These are phyloP conservation scores for Ogataea henricii DNA, from an alignment of 805 yeast genomes.

Conservation along the genomic window DNA sequence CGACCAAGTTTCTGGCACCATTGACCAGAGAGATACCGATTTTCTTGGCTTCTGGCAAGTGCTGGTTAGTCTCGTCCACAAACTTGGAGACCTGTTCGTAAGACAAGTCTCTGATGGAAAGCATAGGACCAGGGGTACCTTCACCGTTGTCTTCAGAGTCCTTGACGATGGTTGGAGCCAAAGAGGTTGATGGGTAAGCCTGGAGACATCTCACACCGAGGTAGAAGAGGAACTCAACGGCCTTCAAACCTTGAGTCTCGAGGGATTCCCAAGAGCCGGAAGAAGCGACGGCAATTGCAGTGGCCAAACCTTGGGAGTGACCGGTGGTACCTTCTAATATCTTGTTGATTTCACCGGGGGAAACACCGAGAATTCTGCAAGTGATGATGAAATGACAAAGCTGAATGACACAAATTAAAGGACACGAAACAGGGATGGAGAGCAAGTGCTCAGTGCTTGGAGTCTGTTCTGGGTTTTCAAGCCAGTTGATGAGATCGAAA, in stretches of 20 bases:
- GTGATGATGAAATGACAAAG: conserved; percentile 90
- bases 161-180: conserved; percentile 90
- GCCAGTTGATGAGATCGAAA: conserved; percentile 85
- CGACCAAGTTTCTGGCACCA: conserved; percentile 94
- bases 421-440: conserved; percentile 92
- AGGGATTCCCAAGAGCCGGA: conserved; percentile 85
- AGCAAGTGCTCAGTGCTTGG: conserved; percentile 88
- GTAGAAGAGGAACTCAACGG: conserved; percentile 84
- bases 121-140: conserved; percentile 97
- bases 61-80: conserved; percentile 87
- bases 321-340: conserved; percentile 78
- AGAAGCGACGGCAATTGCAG: conserved; percentile 88
- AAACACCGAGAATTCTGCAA: conserved; percentile 76
- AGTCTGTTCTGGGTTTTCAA: conserved; percentile 77
- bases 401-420: conserved; percentile 96
- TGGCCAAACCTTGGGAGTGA: conserved; percentile 88
- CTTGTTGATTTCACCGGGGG: conserved; percentile 85
- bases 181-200: conserved; percentile 88
- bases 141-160: conserved; percentile 93
- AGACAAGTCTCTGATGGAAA: conserved; percentile 87
- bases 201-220: conserved; percentile 91
- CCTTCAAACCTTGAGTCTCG: conserved; percentile 67
- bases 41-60: conserved; percentile 88
- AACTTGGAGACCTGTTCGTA: conserved; percentile 74
- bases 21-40: conserved; percentile 88